Percentiles rank a stretch among this genome's conserved stretches.
Conservation (phyloP, 2,329 filamentous ascomycete genomes). For the Nigrospora oryzae region DNA sequence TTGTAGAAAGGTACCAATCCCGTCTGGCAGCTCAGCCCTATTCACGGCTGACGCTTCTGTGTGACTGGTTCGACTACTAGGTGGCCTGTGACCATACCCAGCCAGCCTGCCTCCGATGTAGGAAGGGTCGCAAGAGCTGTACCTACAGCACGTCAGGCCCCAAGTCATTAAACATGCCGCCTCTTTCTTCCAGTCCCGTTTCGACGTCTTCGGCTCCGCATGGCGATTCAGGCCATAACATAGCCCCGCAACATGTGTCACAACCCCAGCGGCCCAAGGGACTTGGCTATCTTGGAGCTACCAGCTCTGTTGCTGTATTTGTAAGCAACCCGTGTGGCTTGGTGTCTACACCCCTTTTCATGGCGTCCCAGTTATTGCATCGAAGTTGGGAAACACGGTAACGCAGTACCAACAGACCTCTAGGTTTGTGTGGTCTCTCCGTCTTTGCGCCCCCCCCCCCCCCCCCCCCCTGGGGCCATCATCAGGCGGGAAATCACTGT, state of each 20-base stretch:
- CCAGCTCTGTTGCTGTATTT: constrained; percentile 30
- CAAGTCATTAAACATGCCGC: neutral
- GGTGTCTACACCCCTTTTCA: too few species aligned
- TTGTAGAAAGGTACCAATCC: constrained; percentile 3
- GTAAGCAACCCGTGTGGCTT: too few species aligned
- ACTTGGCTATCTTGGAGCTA: constrained; percentile 35
- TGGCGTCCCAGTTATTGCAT: too few species aligned
- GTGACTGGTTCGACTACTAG: constrained; percentile 9
- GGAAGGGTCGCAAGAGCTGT: constrained; percentile 23
- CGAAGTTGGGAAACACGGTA: too few species aligned
- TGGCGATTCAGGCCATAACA: constrained; percentile 2
- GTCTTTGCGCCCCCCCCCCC: too few species aligned
- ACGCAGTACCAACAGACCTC: too few species aligned
- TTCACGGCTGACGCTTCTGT: neutral
- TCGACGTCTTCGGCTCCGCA: constrained; percentile 4
- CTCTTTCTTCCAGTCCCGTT: too few species aligned
- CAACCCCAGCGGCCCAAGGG: constrained; percentile 6
- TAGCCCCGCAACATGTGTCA: constrained; percentile 8
- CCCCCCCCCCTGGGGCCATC: too few species aligned
- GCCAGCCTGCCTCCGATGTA: constrained; percentile 30
- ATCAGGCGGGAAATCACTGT: too few species aligned
- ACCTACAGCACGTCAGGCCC: constrained; percentile 21
- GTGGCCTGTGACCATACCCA: constrained; percentile 33
- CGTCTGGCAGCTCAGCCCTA: neutral
- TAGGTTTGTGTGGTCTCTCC: too few species aligned